phyloP scores from a whole-genome alignment of 495 filamentous ascomycete genomes.

The Terfezia boudieri region DNA sequence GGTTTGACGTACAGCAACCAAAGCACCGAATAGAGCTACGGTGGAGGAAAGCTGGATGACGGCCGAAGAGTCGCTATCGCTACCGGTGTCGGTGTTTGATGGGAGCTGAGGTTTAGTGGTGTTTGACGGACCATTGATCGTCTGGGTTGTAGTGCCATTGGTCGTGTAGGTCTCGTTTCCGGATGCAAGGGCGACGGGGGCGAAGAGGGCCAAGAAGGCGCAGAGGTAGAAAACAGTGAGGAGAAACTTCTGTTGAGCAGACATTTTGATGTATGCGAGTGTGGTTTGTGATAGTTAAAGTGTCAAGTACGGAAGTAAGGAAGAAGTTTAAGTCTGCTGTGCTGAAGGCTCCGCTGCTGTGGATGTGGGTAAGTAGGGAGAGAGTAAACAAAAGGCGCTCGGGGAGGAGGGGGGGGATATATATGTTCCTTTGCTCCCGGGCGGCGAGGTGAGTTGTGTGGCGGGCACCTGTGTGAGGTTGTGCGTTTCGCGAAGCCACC shows the following conservation, averaged over 20 bases:
- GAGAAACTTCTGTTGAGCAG: background rate
- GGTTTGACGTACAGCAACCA: constrained; percentile 14
- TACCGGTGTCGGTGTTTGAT: background rate
- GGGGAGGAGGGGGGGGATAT: background rate
- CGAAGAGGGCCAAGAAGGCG: background rate
- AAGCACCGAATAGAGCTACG: constrained; percentile 15
- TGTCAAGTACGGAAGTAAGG: background rate
- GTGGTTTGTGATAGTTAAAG: background rate
- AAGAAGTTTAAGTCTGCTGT: background rate
- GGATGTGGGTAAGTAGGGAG: background rate
- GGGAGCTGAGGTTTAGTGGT: background rate
- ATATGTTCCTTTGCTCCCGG: background rate
- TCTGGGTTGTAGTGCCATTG: background rate
- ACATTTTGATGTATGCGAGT: background rate
- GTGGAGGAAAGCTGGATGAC: constrained; percentile 7
- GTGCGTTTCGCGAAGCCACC: too few species aligned
- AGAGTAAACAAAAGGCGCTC: background rate
- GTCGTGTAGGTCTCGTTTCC: background rate
- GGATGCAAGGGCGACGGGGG: background rate
- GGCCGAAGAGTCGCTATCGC: background rate
- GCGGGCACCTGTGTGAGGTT: too few species aligned
- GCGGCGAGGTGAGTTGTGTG: too few species aligned
- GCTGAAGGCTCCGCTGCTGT: background rate
- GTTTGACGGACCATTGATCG: background rate
- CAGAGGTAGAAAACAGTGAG: background rate